Base-by-base conservation (phyloP, 768 basidiomycete species). In the Tylopilus sp. region DNA sequence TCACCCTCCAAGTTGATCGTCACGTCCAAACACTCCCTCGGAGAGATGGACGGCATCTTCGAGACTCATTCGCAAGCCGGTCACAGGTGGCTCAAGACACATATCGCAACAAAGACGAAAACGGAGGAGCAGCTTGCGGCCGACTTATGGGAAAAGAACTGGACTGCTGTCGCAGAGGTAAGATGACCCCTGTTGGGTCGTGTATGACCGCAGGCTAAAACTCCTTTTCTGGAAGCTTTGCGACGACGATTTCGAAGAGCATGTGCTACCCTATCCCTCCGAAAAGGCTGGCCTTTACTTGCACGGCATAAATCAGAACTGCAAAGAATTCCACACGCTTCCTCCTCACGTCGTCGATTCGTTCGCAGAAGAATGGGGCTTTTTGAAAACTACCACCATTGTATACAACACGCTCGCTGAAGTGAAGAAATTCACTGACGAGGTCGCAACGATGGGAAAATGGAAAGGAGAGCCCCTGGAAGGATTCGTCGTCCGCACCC, bases 221-320 rank as follows among this genome's bases (percentile, higher is more conserved):
- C 9, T 6, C 9, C 42, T 22, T n/a, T 45, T 36, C 6, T 12
- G 25, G 22, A 45, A 98, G 95, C 84, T 99, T 6, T 99, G 97
- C 66, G 97, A 99, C 62, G 97, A 99, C 69, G 80, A 79, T 0
- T 98, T 98, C 67, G 95, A 99, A 61, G 95, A 98, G 65, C 97
- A 99, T 61, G 95, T 98, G 48, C 79, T 99, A 0, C 74, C 82
- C 0, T 95, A 93, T 63, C 73, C 91, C 0, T 76, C 82, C 4
- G 85, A 95, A 18, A 81, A 82, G 52, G 90, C 92, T 0, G 95
- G 95, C 4, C 81, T 98, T 1, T 92, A 98, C 61, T 78, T 98
- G 0, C 97, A 98, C 71, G 95, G 95, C 2, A 73, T 98, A 44
- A 98, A 98, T 63, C 70, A 76, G 46, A 82, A 80, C 55, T 73